Base-by-base conservation (phyloP, 495 filamentous ascomycete species). In the Penicillium pulvis region DNA sequence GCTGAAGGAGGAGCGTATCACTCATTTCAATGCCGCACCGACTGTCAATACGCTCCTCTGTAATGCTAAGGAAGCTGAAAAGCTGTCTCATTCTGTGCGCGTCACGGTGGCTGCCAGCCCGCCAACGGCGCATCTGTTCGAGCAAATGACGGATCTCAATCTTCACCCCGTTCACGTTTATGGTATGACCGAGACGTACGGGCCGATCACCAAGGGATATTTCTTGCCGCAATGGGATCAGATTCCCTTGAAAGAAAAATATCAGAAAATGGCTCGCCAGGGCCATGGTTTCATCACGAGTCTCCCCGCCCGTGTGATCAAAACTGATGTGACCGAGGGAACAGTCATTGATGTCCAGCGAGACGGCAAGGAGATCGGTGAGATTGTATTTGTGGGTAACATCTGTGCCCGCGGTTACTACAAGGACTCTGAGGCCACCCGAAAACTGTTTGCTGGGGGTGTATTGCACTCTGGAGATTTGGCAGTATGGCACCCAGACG, bases 1-100 rank as follows among this genome's bases (percentile, higher is more conserved):
- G 8, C 78, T 98, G 24, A 93, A 91, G 65, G 79, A 89, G 39
- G 90, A 97, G 66, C 75, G 81, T 12, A 87, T 98, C 55, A 98
- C 92, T 6, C 94, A 98, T 74, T 98, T 93, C 80, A 93, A 92
- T 66, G 94, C 94, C 6, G 94, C 94, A 6, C 94, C 94, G 14
- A 98, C 94, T 3, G 94, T 98, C 46, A 97, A 97, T 73, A 98
- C 92, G 0, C 75, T 98, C 2, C 84, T 98, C 8, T 97, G 94
- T 72, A 86, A 86, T 33, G 81, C 87, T 1, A 74, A 82, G 41
- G 84, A 90, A 64, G 94, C 94, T 3, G 83, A 82, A 58, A 75
- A 61, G 49, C 78, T 98, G 5, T 80, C 86, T 2, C 71, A 84
- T 7, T 86, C 86, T 4, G 92, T 98, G 42, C 83, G 86, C 2